A percentile compares a stretch with the other conserved stretches of the same genome.
Conservation (phyloP, 2,329 filamentous ascomycete genomes). For the Corynespora cassiicola region DNA sequence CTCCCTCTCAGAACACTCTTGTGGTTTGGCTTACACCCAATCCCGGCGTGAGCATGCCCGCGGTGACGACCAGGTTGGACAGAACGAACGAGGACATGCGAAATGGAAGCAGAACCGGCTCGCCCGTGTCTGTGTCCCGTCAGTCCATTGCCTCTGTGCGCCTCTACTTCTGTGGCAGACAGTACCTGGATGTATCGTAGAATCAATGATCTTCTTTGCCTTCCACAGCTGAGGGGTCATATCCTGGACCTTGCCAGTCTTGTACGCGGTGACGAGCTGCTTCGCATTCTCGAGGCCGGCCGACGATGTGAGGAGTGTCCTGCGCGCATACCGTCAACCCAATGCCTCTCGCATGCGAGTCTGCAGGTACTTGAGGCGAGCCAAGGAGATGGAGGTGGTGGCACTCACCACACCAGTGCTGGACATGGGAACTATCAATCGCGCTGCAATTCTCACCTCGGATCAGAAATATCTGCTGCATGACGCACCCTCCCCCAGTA, state of each 20-base stretch:
- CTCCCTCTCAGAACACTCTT: too few relatives aligned
- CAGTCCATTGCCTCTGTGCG: slow-evolving; percentile 12
- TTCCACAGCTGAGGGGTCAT: slow-evolving; percentile 94
- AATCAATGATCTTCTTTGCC: slow-evolving; percentile 97
- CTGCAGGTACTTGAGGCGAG: background rate
- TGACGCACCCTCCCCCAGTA: slow-evolving; percentile 96
- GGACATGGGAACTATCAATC: slow-evolving; percentile 12
- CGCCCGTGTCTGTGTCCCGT: slow-evolving; percentile 75
- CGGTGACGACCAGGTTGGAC: slow-evolving; percentile 92
- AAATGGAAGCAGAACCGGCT: slow-evolving; percentile 91
- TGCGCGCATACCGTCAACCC: slow-evolving; percentile 47
- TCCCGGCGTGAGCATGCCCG: slow-evolving; percentile 93
- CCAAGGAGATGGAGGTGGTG: slow-evolving; percentile 33
- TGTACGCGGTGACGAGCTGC: slow-evolving; percentile 80
- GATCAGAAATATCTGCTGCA: slow-evolving; percentile 88
- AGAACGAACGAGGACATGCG: slow-evolving; percentile 97
- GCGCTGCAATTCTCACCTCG: slow-evolving; percentile 72
- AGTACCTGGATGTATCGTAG: slow-evolving; percentile 91
- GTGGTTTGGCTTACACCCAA: slow-evolving; percentile 64
- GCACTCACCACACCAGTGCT: slow-evolving; percentile 45
- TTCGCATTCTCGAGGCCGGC: slow-evolving; percentile 87
- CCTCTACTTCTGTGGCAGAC: slow-evolving; percentile 2
- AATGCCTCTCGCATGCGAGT: slow-evolving; percentile 2
- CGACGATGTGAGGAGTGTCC: slow-evolving; percentile 82
- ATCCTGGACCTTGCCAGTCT: slow-evolving; percentile 75